These are phyloP conservation scores for Fusarium armeniacum DNA, from an alignment of 2,329 filamentous ascomycete genomes.

Conservation along the genomic window DNA sequence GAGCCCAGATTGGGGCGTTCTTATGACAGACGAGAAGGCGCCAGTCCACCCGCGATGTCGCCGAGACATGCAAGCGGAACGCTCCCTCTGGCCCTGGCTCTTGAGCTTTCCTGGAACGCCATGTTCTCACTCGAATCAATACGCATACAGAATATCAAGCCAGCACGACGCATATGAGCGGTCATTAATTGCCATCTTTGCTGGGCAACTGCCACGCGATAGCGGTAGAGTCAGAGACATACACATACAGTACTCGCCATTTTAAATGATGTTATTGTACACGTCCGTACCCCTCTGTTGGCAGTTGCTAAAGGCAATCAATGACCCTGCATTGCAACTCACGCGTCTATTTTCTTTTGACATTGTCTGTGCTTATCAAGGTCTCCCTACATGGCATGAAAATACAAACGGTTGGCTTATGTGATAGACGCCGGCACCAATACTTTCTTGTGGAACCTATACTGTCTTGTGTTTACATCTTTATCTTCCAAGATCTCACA, in stretches of 20 bases:
- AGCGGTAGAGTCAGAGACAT: slow-evolving; percentile 9
- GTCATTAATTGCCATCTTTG: slow-evolving; percentile 34
- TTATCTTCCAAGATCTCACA: background rate
- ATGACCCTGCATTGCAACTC: slow-evolving; percentile 12
- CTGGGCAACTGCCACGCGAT: slow-evolving; percentile 16
- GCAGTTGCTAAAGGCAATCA: background rate
- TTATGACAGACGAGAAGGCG: slow-evolving; percentile 28
- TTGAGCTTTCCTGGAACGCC: slow-evolving; percentile 34
- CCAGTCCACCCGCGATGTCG: slow-evolving; percentile 46
- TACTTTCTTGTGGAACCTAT: slow-evolving; percentile 1
- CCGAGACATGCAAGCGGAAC: slow-evolving; percentile 49
- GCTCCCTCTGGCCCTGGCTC: slow-evolving; percentile 6
- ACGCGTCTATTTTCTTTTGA: slow-evolving; percentile 4
- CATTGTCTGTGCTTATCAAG: background rate
- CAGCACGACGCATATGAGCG: background rate
- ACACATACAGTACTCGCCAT: slow-evolving; percentile 8
- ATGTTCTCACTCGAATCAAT: slow-evolving; percentile 14
- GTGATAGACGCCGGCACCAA: slow-evolving; percentile 9
- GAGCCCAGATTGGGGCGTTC: slow-evolving; percentile 32
- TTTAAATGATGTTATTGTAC: slow-evolving; percentile 6
- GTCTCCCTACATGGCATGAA: background rate
- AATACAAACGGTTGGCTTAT: slow-evolving; percentile 13
- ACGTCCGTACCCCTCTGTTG: slow-evolving; percentile 4
- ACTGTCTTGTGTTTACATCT: background rate
- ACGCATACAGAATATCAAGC: slow-evolving; percentile 3